A percentile compares a stretch with the other conserved stretches of the same genome.
Evolutionary conservation across 805 yeast species (phyloP).

Genomic region (Barnettozyma populi): DNA sequence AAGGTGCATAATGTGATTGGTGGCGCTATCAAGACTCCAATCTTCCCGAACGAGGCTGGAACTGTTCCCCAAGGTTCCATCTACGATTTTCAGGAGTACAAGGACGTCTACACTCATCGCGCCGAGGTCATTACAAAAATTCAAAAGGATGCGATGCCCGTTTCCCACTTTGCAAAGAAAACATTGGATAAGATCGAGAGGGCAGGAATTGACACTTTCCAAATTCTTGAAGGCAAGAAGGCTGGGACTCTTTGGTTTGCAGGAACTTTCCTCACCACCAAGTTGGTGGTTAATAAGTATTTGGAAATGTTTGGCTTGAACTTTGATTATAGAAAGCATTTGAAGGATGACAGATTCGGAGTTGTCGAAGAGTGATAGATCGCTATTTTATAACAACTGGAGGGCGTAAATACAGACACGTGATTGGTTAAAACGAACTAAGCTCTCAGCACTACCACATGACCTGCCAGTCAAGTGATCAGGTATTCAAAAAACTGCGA

Average conservation of each 20-base stretch:
- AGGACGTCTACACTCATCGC: constrained; percentile 10
- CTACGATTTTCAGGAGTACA: constrained; percentile 18
- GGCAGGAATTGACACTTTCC: constrained; percentile 13
- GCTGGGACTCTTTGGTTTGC: constrained; percentile 10
- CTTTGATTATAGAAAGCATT: constrained; percentile 21
- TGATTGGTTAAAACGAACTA: no score
- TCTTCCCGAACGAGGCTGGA: constrained; percentile 16
- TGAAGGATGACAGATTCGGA: constrained; percentile 7
- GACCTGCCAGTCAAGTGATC: no score
- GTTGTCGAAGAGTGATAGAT: no score
- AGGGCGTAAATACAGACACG: no score
- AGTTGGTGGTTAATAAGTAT: constrained; percentile 13
- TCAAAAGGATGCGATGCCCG: constrained; percentile 22
- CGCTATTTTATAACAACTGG: no score
- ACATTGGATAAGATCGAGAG: constrained; percentile 33
- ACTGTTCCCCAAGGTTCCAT: constrained; percentile 16
- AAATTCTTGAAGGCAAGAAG: constrained; percentile 20
- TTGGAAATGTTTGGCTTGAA: constrained; percentile 17
- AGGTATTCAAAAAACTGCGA: no score
- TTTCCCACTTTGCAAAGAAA: constrained; percentile 35
- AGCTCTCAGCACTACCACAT: no score
- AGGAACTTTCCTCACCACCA: constrained; percentile 9
- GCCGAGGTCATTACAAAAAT: constrained; percentile 3
- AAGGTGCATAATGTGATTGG: constrained; percentile 36
- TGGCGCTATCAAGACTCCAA: constrained; percentile 37